These are phyloP conservation scores for Talaromyces islandicus DNA, from an alignment of 2,329 filamentous ascomycete species.

Conservation along the genomic window DNA sequence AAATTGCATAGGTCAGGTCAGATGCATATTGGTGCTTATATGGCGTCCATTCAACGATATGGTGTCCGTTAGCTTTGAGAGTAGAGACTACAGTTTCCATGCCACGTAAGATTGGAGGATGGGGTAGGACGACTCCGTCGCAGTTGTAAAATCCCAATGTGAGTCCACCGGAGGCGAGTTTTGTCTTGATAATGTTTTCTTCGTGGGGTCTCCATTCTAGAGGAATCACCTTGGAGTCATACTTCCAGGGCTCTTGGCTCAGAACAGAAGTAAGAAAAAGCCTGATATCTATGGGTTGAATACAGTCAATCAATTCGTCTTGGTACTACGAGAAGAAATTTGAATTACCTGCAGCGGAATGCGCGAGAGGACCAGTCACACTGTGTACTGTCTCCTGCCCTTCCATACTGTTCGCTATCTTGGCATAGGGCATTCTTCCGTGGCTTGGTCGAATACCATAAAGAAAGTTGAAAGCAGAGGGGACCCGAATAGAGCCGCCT, in stretches of 20 bases:
- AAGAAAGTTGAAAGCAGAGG: conserved; percentile 19
- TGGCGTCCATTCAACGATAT: conserved; percentile 8
- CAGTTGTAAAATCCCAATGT: conserved; percentile 8
- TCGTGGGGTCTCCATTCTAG: conserved; percentile 45
- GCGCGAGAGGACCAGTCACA: conserved; percentile 29
- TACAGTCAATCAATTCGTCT: conserved; percentile 20
- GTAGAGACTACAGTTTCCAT: conserved; percentile 17
- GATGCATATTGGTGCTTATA: neutral
- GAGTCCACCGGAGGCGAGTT: conserved; percentile 2
- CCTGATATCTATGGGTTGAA: conserved; percentile 16
- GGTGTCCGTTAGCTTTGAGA: conserved; percentile 4
- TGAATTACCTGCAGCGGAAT: conserved; percentile 18
- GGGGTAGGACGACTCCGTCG: conserved; percentile 6
- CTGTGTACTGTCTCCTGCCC: conserved; percentile 28
- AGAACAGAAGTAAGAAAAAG: conserved; percentile 29
- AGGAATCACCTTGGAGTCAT: conserved; percentile 48
- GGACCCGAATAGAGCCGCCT: conserved; percentile 20
- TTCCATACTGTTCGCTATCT: conserved; percentile 20
- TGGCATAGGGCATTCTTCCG: conserved; percentile 16
- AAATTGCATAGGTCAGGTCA: neutral
- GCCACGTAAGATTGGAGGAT: conserved; percentile 3
- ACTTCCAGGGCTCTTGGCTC: conserved; percentile 44
- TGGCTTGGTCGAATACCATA: conserved; percentile 19
- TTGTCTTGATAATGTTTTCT: neutral
- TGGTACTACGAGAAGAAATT: conserved; percentile 15